A percentile compares a stretch with the other conserved stretches of the same genome.
These are phyloP conservation scores for Blumeria hordei DNA, from an alignment of 2,329 filamentous ascomycete species.

Conservation along the genomic window DNA sequence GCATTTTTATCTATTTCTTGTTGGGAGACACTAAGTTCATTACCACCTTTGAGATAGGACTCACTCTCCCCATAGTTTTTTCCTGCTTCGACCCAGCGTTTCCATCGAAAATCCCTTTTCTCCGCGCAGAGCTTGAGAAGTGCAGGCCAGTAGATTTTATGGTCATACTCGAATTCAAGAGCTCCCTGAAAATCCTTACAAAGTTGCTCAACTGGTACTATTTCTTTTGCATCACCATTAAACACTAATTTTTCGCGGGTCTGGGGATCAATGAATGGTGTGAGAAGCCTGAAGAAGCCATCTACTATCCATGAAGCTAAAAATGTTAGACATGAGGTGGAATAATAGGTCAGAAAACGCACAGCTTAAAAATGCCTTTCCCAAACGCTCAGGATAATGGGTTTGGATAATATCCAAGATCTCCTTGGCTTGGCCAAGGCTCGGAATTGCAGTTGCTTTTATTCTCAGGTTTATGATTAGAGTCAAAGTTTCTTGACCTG, in stretches of 20 bases:
- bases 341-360: slow-evolving; percentile 14
- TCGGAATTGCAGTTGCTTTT: slow-evolving; percentile 48
- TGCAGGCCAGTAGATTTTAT: slow-evolving; percentile 70
- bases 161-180: slow-evolving; percentile 79
- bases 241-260: slow-evolving; percentile 93
- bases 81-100: slow-evolving; percentile 59
- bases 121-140: slow-evolving; percentile 46
- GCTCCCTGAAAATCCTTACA: slow-evolving; percentile 53
- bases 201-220: slow-evolving; percentile 62
- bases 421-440: slow-evolving; percentile 52
- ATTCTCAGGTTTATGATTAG: slow-evolving; percentile 81
- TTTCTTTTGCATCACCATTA: slow-evolving; percentile 71
- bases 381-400: slow-evolving; percentile 84
- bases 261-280: slow-evolving; percentile 83
- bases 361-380: slow-evolving; percentile 76
- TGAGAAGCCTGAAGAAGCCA: slow-evolving; percentile 91
- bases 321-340: neutral
- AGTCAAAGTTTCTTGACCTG: slow-evolving; percentile 66
- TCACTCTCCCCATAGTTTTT: slow-evolving; percentile 70
- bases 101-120: slow-evolving; percentile 33
- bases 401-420: slow-evolving; percentile 81
- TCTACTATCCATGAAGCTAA: slow-evolving; percentile 73
- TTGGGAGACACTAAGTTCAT: slow-evolving; percentile 9
- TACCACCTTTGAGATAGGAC: slow-evolving; percentile 52
- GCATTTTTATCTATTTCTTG: neutral